Conservation (phyloP, 495 filamentous ascomycete genomes). For the Lasiosphaeria ovina region DNA sequence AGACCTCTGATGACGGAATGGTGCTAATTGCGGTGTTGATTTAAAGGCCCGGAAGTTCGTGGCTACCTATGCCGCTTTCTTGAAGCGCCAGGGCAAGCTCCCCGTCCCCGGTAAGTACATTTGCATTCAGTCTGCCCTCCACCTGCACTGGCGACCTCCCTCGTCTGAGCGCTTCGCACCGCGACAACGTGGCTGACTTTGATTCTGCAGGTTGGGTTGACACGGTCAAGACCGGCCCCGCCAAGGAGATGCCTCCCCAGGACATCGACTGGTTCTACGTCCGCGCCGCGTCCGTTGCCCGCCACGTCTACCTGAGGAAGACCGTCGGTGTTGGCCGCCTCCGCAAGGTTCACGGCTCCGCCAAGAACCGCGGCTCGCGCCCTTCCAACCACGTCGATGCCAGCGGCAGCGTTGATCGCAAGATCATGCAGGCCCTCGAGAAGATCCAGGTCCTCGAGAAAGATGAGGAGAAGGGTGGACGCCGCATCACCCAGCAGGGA, state of each 20-base stretch:
- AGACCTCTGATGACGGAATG: constrained; percentile 60
- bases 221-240: constrained; percentile 94
- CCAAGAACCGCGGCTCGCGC: constrained; percentile 93
- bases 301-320: constrained; percentile 98
- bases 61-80: constrained; percentile 87
- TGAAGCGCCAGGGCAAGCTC: constrained; percentile 99
- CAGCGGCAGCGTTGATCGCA: constrained; percentile 90
- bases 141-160: not conserved
- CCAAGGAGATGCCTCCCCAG: constrained; percentile 96
- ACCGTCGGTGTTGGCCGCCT: constrained; percentile 95
- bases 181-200: constrained; percentile 6
- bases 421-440: constrained; percentile 93
- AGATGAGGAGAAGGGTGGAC: constrained; percentile 96
- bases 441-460: constrained; percentile 97
- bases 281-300: constrained; percentile 90
- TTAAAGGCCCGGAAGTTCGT: constrained; percentile 90
- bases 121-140: not conserved
- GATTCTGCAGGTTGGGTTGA: constrained; percentile 80
- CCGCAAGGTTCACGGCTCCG: constrained; percentile 75
- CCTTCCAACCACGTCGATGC: constrained; percentile 95
- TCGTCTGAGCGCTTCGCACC: not conserved
- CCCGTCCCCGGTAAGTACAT: constrained; percentile 76
- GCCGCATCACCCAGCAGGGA: constrained; percentile 92
- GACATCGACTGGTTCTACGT: constrained; percentile 99
- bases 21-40: constrained; percentile 50